Evolutionary conservation across 352 stramenopile species (phyloP).

Genomic region (Elongisporangium anandrum): DNA sequence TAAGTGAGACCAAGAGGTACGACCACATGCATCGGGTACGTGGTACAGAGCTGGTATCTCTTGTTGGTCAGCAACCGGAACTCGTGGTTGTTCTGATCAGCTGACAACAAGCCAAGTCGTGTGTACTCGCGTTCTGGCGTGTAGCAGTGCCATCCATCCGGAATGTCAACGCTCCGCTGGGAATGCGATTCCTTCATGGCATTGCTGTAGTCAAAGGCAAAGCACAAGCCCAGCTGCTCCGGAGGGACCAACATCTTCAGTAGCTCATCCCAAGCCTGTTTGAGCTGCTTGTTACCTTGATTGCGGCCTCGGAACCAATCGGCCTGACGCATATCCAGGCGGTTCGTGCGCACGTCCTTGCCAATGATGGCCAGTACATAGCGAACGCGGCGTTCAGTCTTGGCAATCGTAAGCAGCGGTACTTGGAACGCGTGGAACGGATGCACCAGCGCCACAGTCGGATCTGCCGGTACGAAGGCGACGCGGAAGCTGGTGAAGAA

Average conservation of each 20-base stretch:
- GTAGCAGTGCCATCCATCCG: too few species aligned
- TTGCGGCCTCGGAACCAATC: constrained; percentile 29
- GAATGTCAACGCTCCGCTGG: too few species aligned
- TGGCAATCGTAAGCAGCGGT: constrained; percentile 30
- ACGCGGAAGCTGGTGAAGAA: constrained; percentile 54
- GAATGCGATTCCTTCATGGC: too few species aligned
- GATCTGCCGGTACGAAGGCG: constrained; percentile 51
- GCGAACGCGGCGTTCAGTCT: constrained; percentile 32
- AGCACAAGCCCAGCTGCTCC: constrained; percentile 2
- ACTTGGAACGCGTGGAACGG: constrained; percentile 55
- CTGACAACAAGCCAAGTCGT: neutral
- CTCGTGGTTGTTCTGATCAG: constrained; percentile 11
- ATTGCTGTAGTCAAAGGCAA: too few species aligned
- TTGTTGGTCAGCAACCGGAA: constrained; percentile 70
- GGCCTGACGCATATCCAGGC: constrained; percentile 50
- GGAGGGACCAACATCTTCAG: constrained; percentile 37
- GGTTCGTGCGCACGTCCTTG: constrained; percentile 51
- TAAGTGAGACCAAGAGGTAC: constrained; percentile 87
- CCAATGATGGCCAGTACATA: constrained; percentile 47
- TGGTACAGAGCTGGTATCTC: constrained; percentile 79
- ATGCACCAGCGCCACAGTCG: constrained; percentile 17
- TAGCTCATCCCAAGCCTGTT: constrained; percentile 40
- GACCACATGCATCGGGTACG: constrained; percentile 90
- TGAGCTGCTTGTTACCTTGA: constrained; percentile 39
- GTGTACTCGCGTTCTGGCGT: neutral